Conservation (phyloP, 2,329 filamentous ascomycete species). For the Stemphylium lycopersici region DNA sequence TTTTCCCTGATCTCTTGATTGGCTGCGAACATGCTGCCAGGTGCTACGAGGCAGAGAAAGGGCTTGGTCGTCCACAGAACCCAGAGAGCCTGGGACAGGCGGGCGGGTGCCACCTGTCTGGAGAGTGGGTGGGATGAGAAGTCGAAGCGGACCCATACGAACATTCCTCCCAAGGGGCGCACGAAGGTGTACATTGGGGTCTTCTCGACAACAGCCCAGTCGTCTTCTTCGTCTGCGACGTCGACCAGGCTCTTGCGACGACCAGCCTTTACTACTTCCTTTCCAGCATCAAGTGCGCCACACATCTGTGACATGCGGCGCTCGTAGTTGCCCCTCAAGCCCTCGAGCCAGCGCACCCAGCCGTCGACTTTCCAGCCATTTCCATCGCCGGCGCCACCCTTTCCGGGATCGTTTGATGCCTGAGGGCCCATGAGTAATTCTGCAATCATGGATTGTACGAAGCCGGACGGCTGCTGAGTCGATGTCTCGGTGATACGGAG, state of each 20-base stretch:
- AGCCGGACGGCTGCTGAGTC: constrained; percentile 86
- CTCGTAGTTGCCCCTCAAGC: constrained; percentile 83
- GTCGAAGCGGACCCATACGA: constrained; percentile 78
- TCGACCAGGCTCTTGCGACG: constrained; percentile 45
- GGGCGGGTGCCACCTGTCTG: constrained; percentile 58
- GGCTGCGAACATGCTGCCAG: constrained; percentile 76
- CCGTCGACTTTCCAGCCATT: constrained; percentile 79
- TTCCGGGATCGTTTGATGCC: constrained; percentile 55
- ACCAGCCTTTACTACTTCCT: constrained; percentile 69
- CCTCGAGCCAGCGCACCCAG: constrained; percentile 90
- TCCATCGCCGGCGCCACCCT: constrained; percentile 57
- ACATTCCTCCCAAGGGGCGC: constrained; percentile 90
- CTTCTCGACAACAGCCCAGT: constrained; percentile 79
- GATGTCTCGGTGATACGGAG: constrained; percentile 75
- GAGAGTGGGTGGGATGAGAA: constrained; percentile 77
- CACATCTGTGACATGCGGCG: constrained; percentile 83
- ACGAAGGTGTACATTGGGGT: constrained; percentile 75
- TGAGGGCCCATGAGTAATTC: constrained; percentile 77
- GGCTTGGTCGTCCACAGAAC: constrained; percentile 72
- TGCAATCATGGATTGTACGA: constrained; percentile 83
- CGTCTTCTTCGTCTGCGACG: constrained; percentile 52
- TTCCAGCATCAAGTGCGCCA: constrained; percentile 70
- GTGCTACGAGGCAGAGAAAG: constrained; percentile 71
- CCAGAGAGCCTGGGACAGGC: constrained; percentile 71
- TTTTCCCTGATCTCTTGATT: constrained; percentile 63